These are phyloP conservation scores for Suillus hirtellus DNA, from an alignment of 768 basidiomycete genomes.

Conservation along the genomic window DNA sequence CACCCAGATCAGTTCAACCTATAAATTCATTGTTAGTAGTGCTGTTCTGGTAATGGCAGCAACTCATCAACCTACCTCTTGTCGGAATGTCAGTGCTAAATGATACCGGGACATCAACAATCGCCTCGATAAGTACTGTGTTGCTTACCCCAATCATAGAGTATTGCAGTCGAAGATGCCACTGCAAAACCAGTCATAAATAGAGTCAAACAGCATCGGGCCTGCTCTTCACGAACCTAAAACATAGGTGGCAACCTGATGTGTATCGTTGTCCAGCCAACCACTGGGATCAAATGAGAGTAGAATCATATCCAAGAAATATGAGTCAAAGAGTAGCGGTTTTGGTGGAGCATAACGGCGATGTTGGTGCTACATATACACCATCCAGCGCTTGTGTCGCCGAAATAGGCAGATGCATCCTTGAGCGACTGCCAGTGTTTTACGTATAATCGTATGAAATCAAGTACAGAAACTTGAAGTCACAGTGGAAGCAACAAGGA, in stretches of 20 bases:
- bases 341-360: background rate
- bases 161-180: background rate
- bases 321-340: background rate
- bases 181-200: background rate
- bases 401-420: background rate
- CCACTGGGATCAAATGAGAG: background rate
- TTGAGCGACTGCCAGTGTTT: background rate
- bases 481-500: background rate
- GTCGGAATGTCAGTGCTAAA: background rate
- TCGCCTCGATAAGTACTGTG: background rate
- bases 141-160: background rate
- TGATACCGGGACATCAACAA: background rate
- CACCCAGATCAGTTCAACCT: background rate
- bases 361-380: background rate
- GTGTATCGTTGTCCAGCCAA: background rate
- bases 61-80: background rate
- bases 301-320: background rate
- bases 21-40: background rate
- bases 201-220: background rate
- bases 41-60: background rate
- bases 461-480: constrained; percentile 2
- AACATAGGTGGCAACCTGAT: background rate
- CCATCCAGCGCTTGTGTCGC: background rate
- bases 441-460: background rate
- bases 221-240: background rate